These are phyloP conservation scores for Rutstroemia sydowiana DNA, from an alignment of 2,329 filamentous ascomycete genomes.

Conservation along the genomic window DNA sequence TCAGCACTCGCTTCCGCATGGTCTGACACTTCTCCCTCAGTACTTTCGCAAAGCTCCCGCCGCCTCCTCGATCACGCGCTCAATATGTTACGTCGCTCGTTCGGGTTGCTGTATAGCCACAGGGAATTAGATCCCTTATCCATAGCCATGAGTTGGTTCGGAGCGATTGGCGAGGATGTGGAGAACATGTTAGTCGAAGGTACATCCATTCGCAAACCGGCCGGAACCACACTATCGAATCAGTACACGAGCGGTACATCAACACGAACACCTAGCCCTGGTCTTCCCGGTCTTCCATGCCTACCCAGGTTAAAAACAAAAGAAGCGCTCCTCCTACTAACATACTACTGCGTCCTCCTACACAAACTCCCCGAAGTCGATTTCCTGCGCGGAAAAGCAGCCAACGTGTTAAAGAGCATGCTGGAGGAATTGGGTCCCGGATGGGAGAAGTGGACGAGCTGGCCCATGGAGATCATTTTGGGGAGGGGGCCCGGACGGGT, in stretches of 20 bases:
- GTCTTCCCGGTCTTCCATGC: too few species aligned
- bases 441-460: constrained; percentile 22
- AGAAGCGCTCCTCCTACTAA: constrained; percentile 32
- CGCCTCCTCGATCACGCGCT: constrained; percentile 13
- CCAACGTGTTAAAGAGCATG: constrained; percentile 33
- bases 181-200: constrained; percentile 29
- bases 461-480: constrained; percentile 19
- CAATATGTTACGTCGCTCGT: constrained; percentile 13
- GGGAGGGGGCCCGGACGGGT: constrained; percentile 9
- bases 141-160: constrained; percentile 33
- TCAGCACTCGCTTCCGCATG: constrained; percentile 15
- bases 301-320: too few species aligned
- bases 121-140: constrained; percentile 17
- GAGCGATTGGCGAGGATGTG: constrained; percentile 28
- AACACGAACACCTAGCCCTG: too few species aligned
- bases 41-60: constrained; percentile 1
- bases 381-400: constrained; percentile 38
- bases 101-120: constrained; percentile 19
- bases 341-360: constrained; percentile 34
- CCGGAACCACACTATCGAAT: too few species aligned
- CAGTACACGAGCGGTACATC: too few species aligned
- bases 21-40: constrained; percentile 5
- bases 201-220: too few species aligned
- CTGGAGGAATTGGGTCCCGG: constrained; percentile 17
- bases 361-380: constrained; percentile 32